phyloP scores from a whole-genome alignment of 1,284 basidiomycete genomes.

The Melampsora americana region DNA sequence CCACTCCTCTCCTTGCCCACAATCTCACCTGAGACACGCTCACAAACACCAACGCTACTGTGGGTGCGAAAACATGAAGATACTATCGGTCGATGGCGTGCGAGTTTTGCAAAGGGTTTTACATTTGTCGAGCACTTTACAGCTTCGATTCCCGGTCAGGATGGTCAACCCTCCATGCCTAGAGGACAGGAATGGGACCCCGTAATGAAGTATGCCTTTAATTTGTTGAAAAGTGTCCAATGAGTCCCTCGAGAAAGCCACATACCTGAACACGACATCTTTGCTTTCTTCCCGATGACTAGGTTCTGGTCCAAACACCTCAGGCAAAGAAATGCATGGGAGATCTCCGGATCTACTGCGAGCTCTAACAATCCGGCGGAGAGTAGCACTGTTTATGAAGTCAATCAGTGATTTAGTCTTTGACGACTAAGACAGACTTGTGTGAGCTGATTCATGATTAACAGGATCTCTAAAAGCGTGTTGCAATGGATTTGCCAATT shows the following conservation, averaged over 20 bases:
- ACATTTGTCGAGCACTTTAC: slow-evolving; percentile 11
- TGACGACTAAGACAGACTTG: too few relatives aligned
- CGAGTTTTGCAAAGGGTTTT: slow-evolving; percentile 25
- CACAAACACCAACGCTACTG: slow-evolving; percentile 61
- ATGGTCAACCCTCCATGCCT: slow-evolving; percentile 21
- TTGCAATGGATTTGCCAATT: too few relatives aligned
- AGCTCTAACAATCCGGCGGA: background rate
- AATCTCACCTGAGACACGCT: slow-evolving; percentile 56
- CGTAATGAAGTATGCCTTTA: slow-evolving; percentile 29
- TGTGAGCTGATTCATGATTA: too few relatives aligned
- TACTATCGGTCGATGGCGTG: background rate
- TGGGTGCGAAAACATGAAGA: slow-evolving; percentile 35
- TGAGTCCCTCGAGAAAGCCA: background rate
- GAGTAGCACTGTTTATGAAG: background rate
- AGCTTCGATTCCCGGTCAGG: background rate
- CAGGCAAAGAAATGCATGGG: slow-evolving; percentile 42
- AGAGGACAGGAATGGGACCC: slow-evolving; percentile 37
- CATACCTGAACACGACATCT: background rate
- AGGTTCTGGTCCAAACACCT: slow-evolving; percentile 46
- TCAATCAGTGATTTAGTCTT: background rate
- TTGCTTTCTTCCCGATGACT: background rate
- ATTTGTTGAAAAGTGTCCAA: background rate
- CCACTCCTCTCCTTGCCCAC: slow-evolving; percentile 73
- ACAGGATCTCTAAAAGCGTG: too few relatives aligned
- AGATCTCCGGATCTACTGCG: slow-evolving; percentile 32